These are phyloP conservation scores for Epichloe baconii DNA, from an alignment of 2,329 filamentous ascomycete genomes.

Conservation along the genomic window DNA sequence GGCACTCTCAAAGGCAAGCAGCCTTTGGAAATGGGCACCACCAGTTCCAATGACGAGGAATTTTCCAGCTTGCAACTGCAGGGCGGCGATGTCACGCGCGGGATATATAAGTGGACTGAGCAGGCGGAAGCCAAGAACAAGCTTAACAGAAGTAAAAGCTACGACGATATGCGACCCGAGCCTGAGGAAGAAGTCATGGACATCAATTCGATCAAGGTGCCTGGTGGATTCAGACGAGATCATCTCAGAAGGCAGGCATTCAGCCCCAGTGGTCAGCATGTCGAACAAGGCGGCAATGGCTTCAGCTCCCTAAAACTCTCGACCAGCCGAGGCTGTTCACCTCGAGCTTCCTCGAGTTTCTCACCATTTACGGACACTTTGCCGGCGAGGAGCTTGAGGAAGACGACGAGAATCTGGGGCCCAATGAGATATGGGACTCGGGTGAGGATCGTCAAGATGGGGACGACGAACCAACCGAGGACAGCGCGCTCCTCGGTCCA, in stretches of 20 bases:
- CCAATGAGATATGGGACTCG: slow-evolving; percentile 85
- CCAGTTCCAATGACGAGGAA: slow-evolving; percentile 52
- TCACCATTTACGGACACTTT: slow-evolving; percentile 93
- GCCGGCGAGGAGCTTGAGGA: slow-evolving; percentile 94
- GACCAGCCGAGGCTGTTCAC: slow-evolving; percentile 53
- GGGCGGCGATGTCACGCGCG: slow-evolving; percentile 85
- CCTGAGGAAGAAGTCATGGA: slow-evolving; percentile 71
- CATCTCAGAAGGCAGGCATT: slow-evolving; percentile 67
- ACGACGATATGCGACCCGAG: slow-evolving; percentile 61
- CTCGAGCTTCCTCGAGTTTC: slow-evolving; percentile 87
- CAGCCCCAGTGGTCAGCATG: slow-evolving; percentile 34
- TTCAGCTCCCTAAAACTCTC: slow-evolving; percentile 17
- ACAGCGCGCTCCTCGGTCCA: slow-evolving; percentile 71
- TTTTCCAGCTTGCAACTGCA: slow-evolving; percentile 91
- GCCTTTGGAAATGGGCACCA: slow-evolving; percentile 23
- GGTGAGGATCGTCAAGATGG: slow-evolving; percentile 58
- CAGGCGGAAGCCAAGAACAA: slow-evolving; percentile 61
- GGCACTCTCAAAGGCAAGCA: slow-evolving; percentile 43
- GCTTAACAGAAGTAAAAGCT: slow-evolving; percentile 75
- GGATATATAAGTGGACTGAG: slow-evolving; percentile 95
- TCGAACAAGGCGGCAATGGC: slow-evolving; percentile 20
- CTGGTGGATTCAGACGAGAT: slow-evolving; percentile 85
- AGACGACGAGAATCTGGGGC: slow-evolving; percentile 77
- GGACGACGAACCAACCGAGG: slow-evolving; percentile 70
- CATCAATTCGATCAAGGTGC: slow-evolving; percentile 82